Conservation (phyloP, 2,329 filamentous ascomycete species). For the Scedosporium dehoogii region DNA sequence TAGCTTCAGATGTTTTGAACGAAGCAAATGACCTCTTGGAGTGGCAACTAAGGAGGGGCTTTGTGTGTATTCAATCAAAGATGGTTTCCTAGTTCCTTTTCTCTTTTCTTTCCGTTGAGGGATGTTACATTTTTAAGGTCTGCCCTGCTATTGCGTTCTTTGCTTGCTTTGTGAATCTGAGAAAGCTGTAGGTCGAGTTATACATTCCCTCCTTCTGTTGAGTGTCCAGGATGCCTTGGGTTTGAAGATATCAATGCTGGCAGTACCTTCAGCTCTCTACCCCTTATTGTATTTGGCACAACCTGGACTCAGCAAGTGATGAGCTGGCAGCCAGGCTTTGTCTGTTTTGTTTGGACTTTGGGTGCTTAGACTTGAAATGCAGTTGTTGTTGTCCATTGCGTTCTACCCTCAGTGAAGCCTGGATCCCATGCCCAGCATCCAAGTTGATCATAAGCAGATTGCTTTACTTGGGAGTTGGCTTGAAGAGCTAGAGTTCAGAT, state of each 20-base stretch:
- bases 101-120: no score
- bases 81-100: no score
- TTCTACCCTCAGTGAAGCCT: neutral
- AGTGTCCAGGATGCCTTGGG: neutral
- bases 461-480: no score
- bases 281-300: neutral
- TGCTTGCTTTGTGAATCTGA: no score
- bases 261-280: neutral
- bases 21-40: neutral
- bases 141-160: no score
- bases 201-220: neutral
- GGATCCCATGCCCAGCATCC: neutral
- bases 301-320: neutral
- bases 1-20: neutral
- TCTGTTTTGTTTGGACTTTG: neutral
- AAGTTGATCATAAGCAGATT: no score
- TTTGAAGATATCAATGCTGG: neutral
- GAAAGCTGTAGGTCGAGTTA: no score
- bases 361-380: neutral
- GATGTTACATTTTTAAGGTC: no score
- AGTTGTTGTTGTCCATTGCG: neutral
- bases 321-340: neutral
- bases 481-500: no score
- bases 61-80: no score
- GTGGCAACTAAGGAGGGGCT: neutral